Conservation (phyloP, 2,329 filamentous ascomycete species). For the Neofusicoccum sp. region DNA sequence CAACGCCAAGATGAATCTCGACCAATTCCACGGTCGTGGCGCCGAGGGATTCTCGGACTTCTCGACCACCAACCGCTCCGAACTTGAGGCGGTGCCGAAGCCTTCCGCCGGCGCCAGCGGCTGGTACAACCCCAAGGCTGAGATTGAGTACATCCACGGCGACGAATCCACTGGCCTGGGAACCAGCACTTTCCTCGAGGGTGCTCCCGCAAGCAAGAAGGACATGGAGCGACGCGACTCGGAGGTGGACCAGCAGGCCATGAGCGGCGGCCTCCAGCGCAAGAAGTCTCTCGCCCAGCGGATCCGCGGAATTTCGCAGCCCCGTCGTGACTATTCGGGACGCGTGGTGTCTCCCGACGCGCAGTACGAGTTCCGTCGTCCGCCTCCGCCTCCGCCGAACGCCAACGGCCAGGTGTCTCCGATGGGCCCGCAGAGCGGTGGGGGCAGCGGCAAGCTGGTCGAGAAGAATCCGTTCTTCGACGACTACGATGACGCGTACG, state of each 20-base stretch:
- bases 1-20: constrained; percentile 77
- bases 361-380: constrained; percentile 44
- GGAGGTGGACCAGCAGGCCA: constrained; percentile 57
- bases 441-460: constrained; percentile 41
- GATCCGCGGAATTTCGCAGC: constrained; percentile 77
- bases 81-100: constrained; percentile 30
- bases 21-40: constrained; percentile 79
- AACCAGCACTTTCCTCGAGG: constrained; percentile 93
- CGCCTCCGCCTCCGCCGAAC: constrained; percentile 18
- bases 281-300: constrained; percentile 96
- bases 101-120: constrained; percentile 33
- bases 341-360: constrained; percentile 51
- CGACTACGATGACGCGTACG: constrained; percentile 70
- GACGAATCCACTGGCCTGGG: constrained; percentile 81
- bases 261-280: constrained; percentile 61
- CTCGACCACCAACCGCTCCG: constrained; percentile 36
- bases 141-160: constrained; percentile 72
- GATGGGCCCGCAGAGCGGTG: constrained; percentile 35
- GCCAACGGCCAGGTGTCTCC: constrained; percentile 5
- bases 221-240: constrained; percentile 75
- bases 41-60: constrained; percentile 89
- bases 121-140: constrained; percentile 41
- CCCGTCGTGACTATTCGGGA: constrained; percentile 55
- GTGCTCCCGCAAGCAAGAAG: constrained; percentile 78
- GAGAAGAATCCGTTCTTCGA: constrained; percentile 76